These are phyloP conservation scores for Tolypocladium nubicola DNA, from an alignment of 2,329 filamentous ascomycete genomes.

Conservation along the genomic window DNA sequence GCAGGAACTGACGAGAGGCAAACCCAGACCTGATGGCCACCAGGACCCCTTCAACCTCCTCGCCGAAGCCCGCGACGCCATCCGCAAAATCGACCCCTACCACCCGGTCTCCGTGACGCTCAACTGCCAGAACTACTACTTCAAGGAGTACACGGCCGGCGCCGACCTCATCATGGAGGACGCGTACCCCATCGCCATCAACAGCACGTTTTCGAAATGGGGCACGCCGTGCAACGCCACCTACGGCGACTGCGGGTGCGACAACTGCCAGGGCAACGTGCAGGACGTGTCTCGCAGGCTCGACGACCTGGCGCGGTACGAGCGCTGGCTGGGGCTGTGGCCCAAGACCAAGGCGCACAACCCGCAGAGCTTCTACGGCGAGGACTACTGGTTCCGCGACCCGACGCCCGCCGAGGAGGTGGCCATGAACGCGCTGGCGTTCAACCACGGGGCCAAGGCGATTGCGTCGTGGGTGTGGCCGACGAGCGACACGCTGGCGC, in stretches of 20 bases:
- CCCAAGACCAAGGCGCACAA: constrained; percentile 31
- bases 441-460: constrained; percentile 34
- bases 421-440: constrained; percentile 32
- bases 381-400: constrained; percentile 36
- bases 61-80: constrained; percentile 26
- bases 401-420: constrained; percentile 31
- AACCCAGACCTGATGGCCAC: constrained; percentile 38
- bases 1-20: neutral
- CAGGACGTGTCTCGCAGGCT: constrained; percentile 36
- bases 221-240: constrained; percentile 46
- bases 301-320: constrained; percentile 26
- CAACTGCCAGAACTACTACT: constrained; percentile 54
- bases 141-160: constrained; percentile 39
- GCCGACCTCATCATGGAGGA: constrained; percentile 51
- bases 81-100: constrained; percentile 45
- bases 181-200: constrained; percentile 48
- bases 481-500: constrained; percentile 22
- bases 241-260: constrained; percentile 53
- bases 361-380: constrained; percentile 36
- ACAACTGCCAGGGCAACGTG: constrained; percentile 44
- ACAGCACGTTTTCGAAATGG: constrained; percentile 43
- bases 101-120: constrained; percentile 49
- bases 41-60: constrained; percentile 42
- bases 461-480: constrained; percentile 37
- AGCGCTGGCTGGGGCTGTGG: constrained; percentile 30